Evolutionary conservation across 768 basidiomycete genomes (phyloP), one percentile per base, ranked within the genome.

Genomic region (Suillus placidus): DNA sequence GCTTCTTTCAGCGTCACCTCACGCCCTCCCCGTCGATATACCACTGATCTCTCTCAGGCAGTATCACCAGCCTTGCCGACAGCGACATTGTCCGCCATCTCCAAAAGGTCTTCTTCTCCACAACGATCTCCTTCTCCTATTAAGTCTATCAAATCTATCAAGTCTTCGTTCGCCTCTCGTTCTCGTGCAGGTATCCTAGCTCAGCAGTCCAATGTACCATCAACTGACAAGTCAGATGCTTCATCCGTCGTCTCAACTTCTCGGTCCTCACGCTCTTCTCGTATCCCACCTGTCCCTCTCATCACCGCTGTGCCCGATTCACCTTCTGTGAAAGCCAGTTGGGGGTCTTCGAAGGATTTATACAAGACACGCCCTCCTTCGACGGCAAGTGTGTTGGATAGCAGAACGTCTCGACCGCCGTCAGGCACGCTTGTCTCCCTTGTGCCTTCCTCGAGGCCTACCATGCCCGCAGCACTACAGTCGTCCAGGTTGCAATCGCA

Each of bases 1-100:
- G 82, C 86, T 8, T 79, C 87, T 34, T 89, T 89, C 70, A 85
- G 85, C 65, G 88, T 89, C 55, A 87, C 85, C 2, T 88, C 87
- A 23, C 77, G 88, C 26, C 87, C 88, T 26, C 78, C 81, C 57
- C 73, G 84, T 35, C 72, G 73, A 60, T 79, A 70, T 9, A 78
- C 75, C 16, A 69, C 55, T 1, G 77, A 73, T 23, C 62, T 64
- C 10, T 66, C 61, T 9, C 62, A 63, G 6, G 30, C 2, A 43
- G 20, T 57, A 8, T 62, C 76, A 8, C 52, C 67, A 0, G n/a
- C 43, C 10, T 67, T 67, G 26, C 34, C 42, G 35, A 51, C 43
- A 40, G 13, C 34, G 2, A 32, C 64, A 6, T 52, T n/a, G 23
- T 23, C 51, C 16, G n/a, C 47, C 0, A 23, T 49, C 52, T 23